Base-by-base conservation (phyloP, 2,329 filamentous ascomycete genomes). In the Scedosporium aurantiacum region DNA sequence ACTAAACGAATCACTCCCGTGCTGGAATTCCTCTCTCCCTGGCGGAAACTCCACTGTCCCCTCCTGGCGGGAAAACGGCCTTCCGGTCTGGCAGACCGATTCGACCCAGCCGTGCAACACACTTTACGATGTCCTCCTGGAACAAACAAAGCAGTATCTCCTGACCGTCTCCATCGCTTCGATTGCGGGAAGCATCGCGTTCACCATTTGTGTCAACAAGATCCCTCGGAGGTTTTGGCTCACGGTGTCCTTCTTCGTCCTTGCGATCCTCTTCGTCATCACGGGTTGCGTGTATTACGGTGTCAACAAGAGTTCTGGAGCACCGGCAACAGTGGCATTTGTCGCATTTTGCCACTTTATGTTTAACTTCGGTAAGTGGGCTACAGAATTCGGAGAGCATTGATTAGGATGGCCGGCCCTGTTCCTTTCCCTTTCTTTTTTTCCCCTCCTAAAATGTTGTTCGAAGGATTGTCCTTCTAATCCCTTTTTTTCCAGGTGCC, bases 311-410 rank as follows among this genome's bases (percentile, higher is more conserved):
- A 72, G 71, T 8, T 25, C 68, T 2, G 73, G 70, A 0, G 76
- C 78, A 0, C 76, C 76, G 1, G 75, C 74, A 12, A 82, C 78
- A 1, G 75, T 82, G 1, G 74, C 76, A 1, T 72, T 80, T 57
- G 79, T 82, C 23, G 79, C 80, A 16, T 69, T 82, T 14, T 80
- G 78, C 47, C 79, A 82, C 63, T 80, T 82, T 64, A 70, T 80
- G 63, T 82, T 82, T 65, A 82, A 83, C 64, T 79, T 82, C 68
- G 80, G 78, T 79, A 65, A 58, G 73, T 52, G 5, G 5, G 1
- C 60, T 52, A 28, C 12, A 5, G 47, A 52, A 37, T 47, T 21
- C 8, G 28, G 28, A 32, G 10, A 6, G 28, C 28, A 32, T 32
- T 37, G 32, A 27, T 47, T 25, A n/a, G 5, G 10, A 5, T 25